Evolutionary conservation across 202 grass and related monocot species (phyloP), one percentile per base, ranked within the genome.

Genomic region (Sporobolus alterniflorus): DNA sequence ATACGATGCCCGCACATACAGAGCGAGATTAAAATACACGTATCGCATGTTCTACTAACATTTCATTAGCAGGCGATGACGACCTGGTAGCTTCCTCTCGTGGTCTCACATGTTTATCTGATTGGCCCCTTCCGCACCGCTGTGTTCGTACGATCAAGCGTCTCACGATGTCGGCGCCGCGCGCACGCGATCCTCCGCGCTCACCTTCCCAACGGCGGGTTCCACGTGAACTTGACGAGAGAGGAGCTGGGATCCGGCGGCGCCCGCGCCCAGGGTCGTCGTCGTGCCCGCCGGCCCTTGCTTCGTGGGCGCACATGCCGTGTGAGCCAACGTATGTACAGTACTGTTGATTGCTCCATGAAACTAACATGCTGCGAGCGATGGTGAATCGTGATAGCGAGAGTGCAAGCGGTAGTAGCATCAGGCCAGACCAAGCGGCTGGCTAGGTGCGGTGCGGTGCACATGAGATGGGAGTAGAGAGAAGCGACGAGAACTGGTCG

Each of bases 151-250:
- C 36, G 36, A n/a, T n/a, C n/a, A n/a, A 39, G 36, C 8, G 36
- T 2, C 4, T 60, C 61, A 82, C 71, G 52, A 63, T 72, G 79
- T 78, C 80, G 86, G 86, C 80, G 36, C 8, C 34, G 2, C 0
- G 10, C 46, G 76, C 69, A 62, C 65, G 85, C 73, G 34, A 31
- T 20, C 21, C 56, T 76, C 56, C 56, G 6, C 74, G 80, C 47
- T 8, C 39, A 46, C 33, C 79, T 63, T 39, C 52, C 72, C 20
- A 33, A 20, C 79, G 34, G 33, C 11, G 80, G 61, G 10, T 21
- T 74, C 43, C 75, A 79, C 86, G 81, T 84, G 81, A 79, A n/a
- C 33, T 8, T 40, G 78, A 6, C 36, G 17, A 12, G 7, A 25
- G 76, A 1, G 3, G n/a, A 39, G 24, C 5, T 10, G 16, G 32